Evolutionary conservation across 495 filamentous ascomycete genomes (phyloP), one percentile per base, ranked within the genome.

Genomic region (Trichoderma gamsii): DNA sequence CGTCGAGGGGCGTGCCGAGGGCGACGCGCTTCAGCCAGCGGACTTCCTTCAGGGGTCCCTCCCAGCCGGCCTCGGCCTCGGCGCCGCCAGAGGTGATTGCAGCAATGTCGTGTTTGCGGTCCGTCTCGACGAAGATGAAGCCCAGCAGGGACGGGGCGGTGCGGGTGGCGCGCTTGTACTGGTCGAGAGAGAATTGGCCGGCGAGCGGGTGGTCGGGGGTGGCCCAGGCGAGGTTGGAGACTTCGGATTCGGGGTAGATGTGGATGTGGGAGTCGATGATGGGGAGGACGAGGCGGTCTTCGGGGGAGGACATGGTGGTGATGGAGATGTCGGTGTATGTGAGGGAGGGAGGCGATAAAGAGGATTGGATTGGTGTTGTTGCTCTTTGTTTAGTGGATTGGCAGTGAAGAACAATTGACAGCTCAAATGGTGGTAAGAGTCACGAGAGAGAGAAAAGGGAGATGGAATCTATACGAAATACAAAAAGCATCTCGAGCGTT

Each of bases 191-290:
- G n/a, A 86, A 89, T 75, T 87, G 83, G 63, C 88, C 88, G 56
- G 83, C 78, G 4, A 96, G 80, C 3, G 86, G 86, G 67, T 80
- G 75, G 25, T 78, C 78, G 3, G 86, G 79, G 70, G 84, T 84
- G 71, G 73, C 75, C 92, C 91, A 96, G 67, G 85, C 76, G 56
- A 93, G 80, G 32, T 84, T 83, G 63, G 78, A 69, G 41, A 89
- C 75, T 70, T 92, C 88, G 44, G 86, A 83, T 65, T 79, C 74
- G 69, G 89, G 88, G 78, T 86, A 95, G 74, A 96, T 87, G 78
- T 96, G 93, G 77, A 96, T 88, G 80, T 97, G 93, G 11, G 92
- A 89, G 79, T 96, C 93, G 67, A 96, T 82, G 66, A 93, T 84
- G 69, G 75, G 77, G 68, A 78, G 65, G 25, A 66, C 13, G 41